Evolutionary conservation across 768 basidiomycete genomes (phyloP).

Genomic region (Hygrophorus russula): DNA sequence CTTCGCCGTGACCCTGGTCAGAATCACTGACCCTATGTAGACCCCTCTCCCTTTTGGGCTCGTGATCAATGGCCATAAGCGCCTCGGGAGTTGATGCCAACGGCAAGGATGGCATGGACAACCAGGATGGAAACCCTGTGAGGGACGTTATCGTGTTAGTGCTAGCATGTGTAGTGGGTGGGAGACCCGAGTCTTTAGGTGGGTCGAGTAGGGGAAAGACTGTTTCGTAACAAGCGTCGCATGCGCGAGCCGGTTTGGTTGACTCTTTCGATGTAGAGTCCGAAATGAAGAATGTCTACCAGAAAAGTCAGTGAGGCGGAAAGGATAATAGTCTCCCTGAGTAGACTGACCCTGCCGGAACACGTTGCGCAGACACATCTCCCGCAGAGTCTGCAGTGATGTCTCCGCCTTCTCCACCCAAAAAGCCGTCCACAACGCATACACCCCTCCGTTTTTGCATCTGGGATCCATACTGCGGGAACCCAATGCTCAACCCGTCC

Average conservation of each 20-base stretch:
- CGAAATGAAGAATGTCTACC: constrained; percentile 74
- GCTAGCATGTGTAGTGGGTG: neutral
- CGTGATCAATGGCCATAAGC: constrained; percentile 34
- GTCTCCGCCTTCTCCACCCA: constrained; percentile 68
- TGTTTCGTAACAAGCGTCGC: constrained; percentile 77
- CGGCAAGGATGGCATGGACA: constrained; percentile 47
- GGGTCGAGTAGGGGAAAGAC: constrained; percentile 61
- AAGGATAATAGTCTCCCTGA: neutral
- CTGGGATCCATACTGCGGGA: constrained; percentile 89
- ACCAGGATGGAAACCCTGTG: constrained; percentile 39
- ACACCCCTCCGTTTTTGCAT: constrained; percentile 70
- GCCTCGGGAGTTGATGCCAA: constrained; percentile 23
- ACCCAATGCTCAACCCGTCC: constrained; percentile 71
- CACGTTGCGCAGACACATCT: constrained; percentile 79
- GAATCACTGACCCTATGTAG: constrained; percentile 9
- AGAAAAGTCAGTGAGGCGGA: neutral
- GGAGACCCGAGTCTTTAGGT: constrained; percentile 8
- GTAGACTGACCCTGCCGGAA: constrained; percentile 55
- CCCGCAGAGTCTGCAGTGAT: constrained; percentile 83
- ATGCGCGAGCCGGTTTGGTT: constrained; percentile 62
- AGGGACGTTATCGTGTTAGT: constrained; percentile 37
- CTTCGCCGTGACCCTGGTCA: neutral
- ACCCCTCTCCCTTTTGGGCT: constrained; percentile 12
- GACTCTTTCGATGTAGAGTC: constrained; percentile 37
- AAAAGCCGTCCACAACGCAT: constrained; percentile 76